Conservation (phyloP, 345 rosid genomes). For the Adansonia digitata region DNA sequence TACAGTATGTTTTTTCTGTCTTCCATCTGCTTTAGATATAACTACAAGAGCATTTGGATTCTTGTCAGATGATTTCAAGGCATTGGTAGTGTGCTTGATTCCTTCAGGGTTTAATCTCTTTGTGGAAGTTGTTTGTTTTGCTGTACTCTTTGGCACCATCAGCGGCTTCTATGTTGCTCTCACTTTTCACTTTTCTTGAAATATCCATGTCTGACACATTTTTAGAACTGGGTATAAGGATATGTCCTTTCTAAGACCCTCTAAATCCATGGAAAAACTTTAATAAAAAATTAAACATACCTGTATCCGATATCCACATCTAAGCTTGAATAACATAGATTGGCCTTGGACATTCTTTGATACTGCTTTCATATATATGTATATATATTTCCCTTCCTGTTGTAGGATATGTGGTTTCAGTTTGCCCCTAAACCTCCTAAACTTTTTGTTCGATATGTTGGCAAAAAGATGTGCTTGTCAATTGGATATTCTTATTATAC, state of each 20-base stretch:
- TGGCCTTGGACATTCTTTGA: no score
- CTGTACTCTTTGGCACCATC: neutral
- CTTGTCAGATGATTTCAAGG: neutral
- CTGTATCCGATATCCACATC: no score
- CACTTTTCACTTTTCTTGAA: no score
- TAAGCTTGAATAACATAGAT: no score
- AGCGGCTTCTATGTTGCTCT: no score
- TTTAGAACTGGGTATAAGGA: no score
- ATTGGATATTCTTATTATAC: neutral
- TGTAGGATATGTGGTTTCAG: neutral
- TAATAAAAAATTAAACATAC: no score
- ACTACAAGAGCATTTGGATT: neutral
- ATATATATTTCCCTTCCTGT: no score
- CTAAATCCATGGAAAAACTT: no score
- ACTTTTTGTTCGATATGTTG: neutral
- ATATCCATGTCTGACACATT: no score
- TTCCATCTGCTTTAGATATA: neutral
- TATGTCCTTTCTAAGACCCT: no score
- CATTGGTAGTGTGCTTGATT: neutral
- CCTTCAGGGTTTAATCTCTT: neutral
- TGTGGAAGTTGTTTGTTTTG: neutral
- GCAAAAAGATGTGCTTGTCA: neutral
- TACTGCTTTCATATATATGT: no score
- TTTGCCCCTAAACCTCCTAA: neutral
- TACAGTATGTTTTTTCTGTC: slow-evolving; percentile 51